phyloP scores from a whole-genome alignment of 805 yeast genomes.

The Kazachstania africana region DNA sequence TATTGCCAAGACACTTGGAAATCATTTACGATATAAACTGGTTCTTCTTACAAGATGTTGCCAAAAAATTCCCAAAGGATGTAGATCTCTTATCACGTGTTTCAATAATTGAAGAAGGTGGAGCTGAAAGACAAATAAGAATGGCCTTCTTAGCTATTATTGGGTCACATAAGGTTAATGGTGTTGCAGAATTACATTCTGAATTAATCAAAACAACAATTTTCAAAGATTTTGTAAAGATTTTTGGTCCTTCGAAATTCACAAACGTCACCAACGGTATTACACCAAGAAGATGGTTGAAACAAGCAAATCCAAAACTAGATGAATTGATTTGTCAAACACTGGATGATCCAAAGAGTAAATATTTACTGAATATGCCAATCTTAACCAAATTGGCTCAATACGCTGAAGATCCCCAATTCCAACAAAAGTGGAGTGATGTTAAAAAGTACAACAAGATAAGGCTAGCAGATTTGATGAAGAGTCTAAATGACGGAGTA shows the following conservation, averaged over 20 bases:
- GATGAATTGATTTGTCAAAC: conserved; percentile 62
- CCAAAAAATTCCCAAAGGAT: conserved; percentile 65
- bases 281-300: conserved; percentile 93
- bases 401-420: conserved; percentile 54
- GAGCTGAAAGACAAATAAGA: conserved; percentile 65
- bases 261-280: conserved; percentile 91
- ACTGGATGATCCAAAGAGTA: conserved; percentile 47
- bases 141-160: conserved; percentile 88
- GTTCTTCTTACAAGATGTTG: conserved; percentile 66
- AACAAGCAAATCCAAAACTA: conserved; percentile 80
- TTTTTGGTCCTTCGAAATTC: conserved; percentile 74
- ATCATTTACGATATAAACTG: conserved; percentile 79
- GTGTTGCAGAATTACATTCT: conserved; percentile 92
- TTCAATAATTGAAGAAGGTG: conserved; percentile 68
- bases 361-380: conserved; percentile 56
- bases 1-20: conserved; percentile 86
- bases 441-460: conserved; percentile 63
- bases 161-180: conserved; percentile 89
- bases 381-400: conserved; percentile 55
- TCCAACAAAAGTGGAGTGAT: conserved; percentile 57
- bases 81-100: conserved; percentile 51
- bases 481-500: conserved; percentile 42
- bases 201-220: conserved; percentile 82
- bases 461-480: conserved; percentile 54
- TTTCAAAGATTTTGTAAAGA: conserved; percentile 76